A percentile compares a stretch with the other conserved stretches of the same genome.
Conservation (phyloP, 495 filamentous ascomycete species). For the Astrothelium macrocarpum region DNA sequence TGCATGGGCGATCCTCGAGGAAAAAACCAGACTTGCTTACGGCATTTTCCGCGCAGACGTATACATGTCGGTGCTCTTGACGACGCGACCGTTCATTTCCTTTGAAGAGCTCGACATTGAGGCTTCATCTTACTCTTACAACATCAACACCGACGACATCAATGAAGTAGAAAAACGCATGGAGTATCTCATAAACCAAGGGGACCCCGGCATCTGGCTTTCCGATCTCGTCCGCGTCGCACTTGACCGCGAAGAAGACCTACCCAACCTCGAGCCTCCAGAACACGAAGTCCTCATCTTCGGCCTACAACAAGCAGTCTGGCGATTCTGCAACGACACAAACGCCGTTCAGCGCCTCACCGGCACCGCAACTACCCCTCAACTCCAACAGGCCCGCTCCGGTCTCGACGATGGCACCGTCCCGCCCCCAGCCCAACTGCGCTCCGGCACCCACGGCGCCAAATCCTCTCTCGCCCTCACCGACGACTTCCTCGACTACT, state of each 20-base stretch:
- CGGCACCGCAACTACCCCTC: not conserved
- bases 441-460: not conserved
- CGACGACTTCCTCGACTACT: constrained; percentile 1
- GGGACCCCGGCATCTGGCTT: not conserved
- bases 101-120: constrained; percentile 4
- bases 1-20: not conserved
- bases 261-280: not conserved
- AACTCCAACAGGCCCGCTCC: not conserved
- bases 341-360: not conserved
- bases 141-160: not conserved
- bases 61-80: not conserved
- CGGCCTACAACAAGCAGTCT: not conserved
- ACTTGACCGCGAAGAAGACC: not conserved
- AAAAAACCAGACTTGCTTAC: constrained; percentile 1
- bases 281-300: constrained; percentile 3
- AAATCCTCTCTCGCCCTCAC: not conserved
- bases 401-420: not conserved
- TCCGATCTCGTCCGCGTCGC: constrained; percentile 2
- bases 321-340: constrained; percentile 1
- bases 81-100: not conserved
- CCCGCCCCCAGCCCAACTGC: not conserved
- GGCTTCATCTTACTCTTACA: not conserved
- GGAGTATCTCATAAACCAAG: not conserved
- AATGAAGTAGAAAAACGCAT: not conserved
- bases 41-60: not conserved